Conservation (phyloP, 768 basidiomycete species). For the Trametes cingulata region DNA sequence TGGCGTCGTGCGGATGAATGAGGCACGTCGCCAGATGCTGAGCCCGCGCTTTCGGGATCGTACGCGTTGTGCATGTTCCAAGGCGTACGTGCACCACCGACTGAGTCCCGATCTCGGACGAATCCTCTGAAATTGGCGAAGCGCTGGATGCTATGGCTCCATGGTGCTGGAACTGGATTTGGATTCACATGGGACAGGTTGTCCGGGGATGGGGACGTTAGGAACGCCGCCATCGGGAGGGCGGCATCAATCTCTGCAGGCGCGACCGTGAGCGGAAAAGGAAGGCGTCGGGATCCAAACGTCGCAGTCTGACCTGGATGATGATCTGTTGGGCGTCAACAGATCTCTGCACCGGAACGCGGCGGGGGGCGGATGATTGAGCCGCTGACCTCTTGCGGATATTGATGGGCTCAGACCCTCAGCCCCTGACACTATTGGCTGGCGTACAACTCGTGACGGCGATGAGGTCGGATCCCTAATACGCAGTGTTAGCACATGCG, state of each 20-base stretch:
- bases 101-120: constrained; percentile 14
- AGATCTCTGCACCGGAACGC: constrained; percentile 11
- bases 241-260: constrained; percentile 1
- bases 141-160: constrained; percentile 4
- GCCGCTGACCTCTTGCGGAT: background rate
- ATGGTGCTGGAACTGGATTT: background rate
- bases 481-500: background rate
- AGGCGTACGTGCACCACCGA: background rate
- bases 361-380: constrained; percentile 17
- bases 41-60: background rate
- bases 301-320: background rate
- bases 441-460: background rate
- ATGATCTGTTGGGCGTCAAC: background rate
- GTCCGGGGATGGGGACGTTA: constrained; percentile 12
- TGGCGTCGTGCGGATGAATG: constrained; percentile 7
- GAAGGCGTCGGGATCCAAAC: constrained; percentile 4
- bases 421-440: background rate
- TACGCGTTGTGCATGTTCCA: constrained; percentile 4
- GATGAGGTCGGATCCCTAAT: background rate
- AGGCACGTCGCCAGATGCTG: background rate
- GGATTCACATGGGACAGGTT: constrained; percentile 1
- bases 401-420: constrained; percentile 8
- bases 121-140: background rate
- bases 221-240: constrained; percentile 11
- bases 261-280: background rate